Conservation (phyloP, 2,329 filamentous ascomycete species). For the Talaromyces sp. region DNA sequence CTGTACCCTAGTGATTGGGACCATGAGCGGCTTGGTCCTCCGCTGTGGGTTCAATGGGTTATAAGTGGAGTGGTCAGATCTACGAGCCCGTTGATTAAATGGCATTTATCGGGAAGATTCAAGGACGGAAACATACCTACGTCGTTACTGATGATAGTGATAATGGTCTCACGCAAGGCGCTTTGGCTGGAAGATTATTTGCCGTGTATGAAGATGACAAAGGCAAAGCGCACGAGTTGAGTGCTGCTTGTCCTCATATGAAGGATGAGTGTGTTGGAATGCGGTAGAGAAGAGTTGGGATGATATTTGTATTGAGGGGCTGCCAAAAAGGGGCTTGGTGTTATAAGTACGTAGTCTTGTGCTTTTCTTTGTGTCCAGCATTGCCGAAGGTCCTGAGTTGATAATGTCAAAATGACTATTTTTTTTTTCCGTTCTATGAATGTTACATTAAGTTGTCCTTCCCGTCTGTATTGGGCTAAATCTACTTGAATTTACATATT, state of each 20-base stretch:
- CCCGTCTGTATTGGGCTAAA: not conserved
- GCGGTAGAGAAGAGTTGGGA: slow-evolving; percentile 1
- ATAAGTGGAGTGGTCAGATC: slow-evolving; percentile 2
- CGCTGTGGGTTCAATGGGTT: not conserved
- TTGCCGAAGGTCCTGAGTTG: not conserved
- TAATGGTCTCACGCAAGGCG: not conserved
- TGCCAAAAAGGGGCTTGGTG: not conserved
- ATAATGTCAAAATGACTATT: not conserved
- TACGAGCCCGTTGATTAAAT: not conserved
- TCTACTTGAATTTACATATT: not conserved
- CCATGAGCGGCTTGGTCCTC: too few species aligned
- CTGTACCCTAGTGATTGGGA: too few species aligned
- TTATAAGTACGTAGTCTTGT: not conserved
- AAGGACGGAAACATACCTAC: not conserved
- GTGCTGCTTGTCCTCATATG: not conserved
- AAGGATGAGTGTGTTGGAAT: not conserved
- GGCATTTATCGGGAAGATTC: slow-evolving; percentile 5
- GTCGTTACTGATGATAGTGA: not conserved
- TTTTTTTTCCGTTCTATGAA: not conserved
- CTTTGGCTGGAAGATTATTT: not conserved
- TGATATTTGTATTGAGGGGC: not conserved
- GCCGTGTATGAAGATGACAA: not conserved
- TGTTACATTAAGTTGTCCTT: not conserved
- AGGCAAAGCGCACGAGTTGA: not conserved
- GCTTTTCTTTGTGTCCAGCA: not conserved